Evolutionary conservation across 192 early-diverging fungal species (phyloP).

Genomic region (Physocladia obscura): DNA sequence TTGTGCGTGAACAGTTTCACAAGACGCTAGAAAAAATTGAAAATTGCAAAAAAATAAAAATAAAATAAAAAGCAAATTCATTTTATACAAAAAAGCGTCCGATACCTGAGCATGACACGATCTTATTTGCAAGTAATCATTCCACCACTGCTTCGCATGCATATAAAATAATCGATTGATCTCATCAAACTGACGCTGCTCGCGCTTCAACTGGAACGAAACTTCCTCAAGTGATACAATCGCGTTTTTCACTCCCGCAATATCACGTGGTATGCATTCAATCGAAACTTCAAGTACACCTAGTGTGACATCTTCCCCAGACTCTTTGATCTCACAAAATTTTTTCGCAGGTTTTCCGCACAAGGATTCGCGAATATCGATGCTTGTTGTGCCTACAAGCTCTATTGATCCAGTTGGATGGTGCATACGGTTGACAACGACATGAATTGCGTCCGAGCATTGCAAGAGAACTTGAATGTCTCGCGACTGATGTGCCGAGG

Average conservation of each 20-base stretch:
- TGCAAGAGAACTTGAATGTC: conserved; percentile 20
- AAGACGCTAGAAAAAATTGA: conserved; percentile 12
- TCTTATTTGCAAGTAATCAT: conserved; percentile 32
- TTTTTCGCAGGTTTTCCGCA: conserved; percentile 11
- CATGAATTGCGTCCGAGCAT: conserved; percentile 3
- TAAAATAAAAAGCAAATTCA: not conserved
- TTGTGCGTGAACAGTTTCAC: conserved; percentile 35
- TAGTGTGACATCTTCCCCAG: conserved; percentile 29
- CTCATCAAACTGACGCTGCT: conserved; percentile 23
- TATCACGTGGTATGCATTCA: conserved; percentile 13
- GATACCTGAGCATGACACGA: conserved; percentile 19
- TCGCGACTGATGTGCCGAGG: conserved; percentile 5
- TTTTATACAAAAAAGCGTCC: not conserved
- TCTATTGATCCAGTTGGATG: conserved; percentile 7
- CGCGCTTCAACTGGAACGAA: conserved; percentile 15
- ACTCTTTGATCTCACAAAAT: conserved; percentile 28
- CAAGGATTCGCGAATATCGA: conserved; percentile 26
- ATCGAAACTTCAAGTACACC: conserved; percentile 30
- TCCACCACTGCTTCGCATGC: conserved; percentile 39
- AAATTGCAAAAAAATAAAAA: not conserved
- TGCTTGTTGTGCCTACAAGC: conserved; percentile 8
- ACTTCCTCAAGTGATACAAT: conserved; percentile 19
- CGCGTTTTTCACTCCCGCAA: not conserved
- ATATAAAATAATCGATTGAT: conserved; percentile 29
- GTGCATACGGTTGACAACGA: conserved; percentile 25